Percentiles rank a stretch among this genome's conserved stretches.
phyloP scores from a whole-genome alignment of 2,329 filamentous ascomycete genomes.

The Phoma sp. region DNA sequence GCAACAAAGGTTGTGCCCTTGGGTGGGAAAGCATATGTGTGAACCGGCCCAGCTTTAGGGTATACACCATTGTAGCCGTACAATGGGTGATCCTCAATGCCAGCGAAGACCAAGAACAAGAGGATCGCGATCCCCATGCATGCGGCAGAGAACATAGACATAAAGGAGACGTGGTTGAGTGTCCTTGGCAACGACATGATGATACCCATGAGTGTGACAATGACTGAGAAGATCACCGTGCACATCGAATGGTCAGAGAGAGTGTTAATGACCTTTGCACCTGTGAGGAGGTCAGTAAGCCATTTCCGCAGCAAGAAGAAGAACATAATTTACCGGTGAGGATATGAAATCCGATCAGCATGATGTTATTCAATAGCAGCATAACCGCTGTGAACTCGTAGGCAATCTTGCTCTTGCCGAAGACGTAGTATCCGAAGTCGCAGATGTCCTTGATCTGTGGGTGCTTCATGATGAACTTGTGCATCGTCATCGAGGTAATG shows the following conservation, averaged over 20 bases:
- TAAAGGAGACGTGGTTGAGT: constrained; percentile 78
- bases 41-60: constrained; percentile 63
- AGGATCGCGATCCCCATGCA: constrained; percentile 91
- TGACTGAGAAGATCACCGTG: constrained; percentile 79
- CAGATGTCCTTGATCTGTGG: constrained; percentile 91
- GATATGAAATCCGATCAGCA: constrained; percentile 84
- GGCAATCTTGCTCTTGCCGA: constrained; percentile 79
- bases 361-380: constrained; percentile 89
- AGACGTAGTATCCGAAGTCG: constrained; percentile 90
- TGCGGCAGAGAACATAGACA: constrained; percentile 78
- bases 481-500: constrained; percentile 74
- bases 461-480: constrained; percentile 83
- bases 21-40: constrained; percentile 72
- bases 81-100: constrained; percentile 72
- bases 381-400: constrained; percentile 76
- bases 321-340: no score
- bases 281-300: constrained; percentile 13
- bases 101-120: constrained; percentile 81
- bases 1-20: constrained; percentile 78
- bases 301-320: no score
- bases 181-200: constrained; percentile 84
- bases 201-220: constrained; percentile 77
- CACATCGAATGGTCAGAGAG: constrained; percentile 74
- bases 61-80: constrained; percentile 65
- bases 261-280: constrained; percentile 17